Conservation (phyloP, 208 protist genomes). For the Leptomonas pyrrhocoris region DNA sequence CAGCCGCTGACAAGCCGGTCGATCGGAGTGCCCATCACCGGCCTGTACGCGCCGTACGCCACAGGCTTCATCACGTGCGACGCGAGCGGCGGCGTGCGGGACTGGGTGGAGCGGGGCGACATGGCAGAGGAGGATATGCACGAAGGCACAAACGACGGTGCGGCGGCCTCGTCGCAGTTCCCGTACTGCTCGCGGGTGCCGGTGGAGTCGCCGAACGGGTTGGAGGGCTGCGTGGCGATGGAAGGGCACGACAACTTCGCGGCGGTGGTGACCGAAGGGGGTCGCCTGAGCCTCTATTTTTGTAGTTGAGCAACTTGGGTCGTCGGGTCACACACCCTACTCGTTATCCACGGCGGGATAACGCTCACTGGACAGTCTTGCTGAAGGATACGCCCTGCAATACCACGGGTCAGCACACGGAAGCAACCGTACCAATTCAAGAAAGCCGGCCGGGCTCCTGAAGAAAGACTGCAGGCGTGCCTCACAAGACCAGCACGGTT, state of each 20-base stretch:
- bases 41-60: slow-evolving; percentile 64
- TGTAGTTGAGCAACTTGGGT: slow-evolving; percentile 25
- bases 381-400: too few species aligned
- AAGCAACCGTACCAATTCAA: too few species aligned
- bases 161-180: slow-evolving; percentile 5
- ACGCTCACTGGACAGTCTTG: too few species aligned
- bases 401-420: too few species aligned
- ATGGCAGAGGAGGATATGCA: slow-evolving; percentile 15
- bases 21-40: slow-evolving; percentile 41
- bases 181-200: slow-evolving; percentile 21
- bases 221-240: slow-evolving; percentile 45
- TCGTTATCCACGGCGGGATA: too few species aligned
- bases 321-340: too few species aligned
- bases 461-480: too few species aligned
- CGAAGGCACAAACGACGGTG: neutral
- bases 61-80: slow-evolving; percentile 62
- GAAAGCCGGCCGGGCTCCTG: too few species aligned
- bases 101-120: slow-evolving; percentile 43
- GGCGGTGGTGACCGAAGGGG: slow-evolving; percentile 50
- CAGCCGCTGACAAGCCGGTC: slow-evolving; percentile 34
- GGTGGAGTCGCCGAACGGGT: slow-evolving; percentile 13
- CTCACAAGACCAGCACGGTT: too few species aligned
- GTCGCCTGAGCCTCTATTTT: slow-evolving; percentile 34
- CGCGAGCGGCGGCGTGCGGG: slow-evolving; percentile 51
- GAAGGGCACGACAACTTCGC: slow-evolving; percentile 56